Base-by-base conservation (phyloP, 495 filamentous ascomycete genomes). In the Penicillium riverlandense region DNA sequence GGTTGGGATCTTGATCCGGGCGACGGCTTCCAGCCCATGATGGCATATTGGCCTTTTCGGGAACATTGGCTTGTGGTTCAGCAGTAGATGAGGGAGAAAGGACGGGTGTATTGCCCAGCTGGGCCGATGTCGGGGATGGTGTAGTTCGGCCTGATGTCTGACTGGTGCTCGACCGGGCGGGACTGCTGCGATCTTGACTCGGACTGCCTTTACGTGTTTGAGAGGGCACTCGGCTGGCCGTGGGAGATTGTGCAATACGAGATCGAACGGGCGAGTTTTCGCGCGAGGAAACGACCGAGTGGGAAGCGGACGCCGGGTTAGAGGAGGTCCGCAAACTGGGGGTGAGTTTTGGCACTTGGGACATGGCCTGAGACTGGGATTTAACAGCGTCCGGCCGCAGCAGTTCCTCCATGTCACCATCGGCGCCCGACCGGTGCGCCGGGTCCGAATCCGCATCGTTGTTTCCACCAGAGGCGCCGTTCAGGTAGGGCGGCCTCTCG, bases 201-300 rank as follows among this genome's bases (percentile, higher is more conserved):
- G 82, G 76, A 44, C 75, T 72, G 59, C 79, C 82, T 65, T 86
- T 88, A 52, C 84, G 78, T 40, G 85, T 83, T 48, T 77, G 70
- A 38, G 74, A 69, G 10, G 67, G 51, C 6, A 60, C 45, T 42
- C 66, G 56, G 31, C 55, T 54, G 27, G 49, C 50, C 7, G 62
- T 52, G 13, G 54, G 54, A 12, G 64, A 55, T 47, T 60, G 65
- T 50, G 43, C 53, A 11, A 56, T 50, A 27, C 63, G 65, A 35
- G 62, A 59, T 36, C 68, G 63, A 37, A 67, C 58, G 13, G 74
- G 74, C 8, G 74, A 77, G 40, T 65, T 57, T 52, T 77, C 74
- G 41, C 72, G 72, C 11, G 74, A 77, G 40, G 74, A 67, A 44
- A 67, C 64, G 37, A 58, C 63, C 15, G 74, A 77, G 48, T 63